These are phyloP conservation scores for Xylariaceae sp. DNA, from an alignment of 2,329 filamentous ascomycete genomes.

Conservation along the genomic window DNA sequence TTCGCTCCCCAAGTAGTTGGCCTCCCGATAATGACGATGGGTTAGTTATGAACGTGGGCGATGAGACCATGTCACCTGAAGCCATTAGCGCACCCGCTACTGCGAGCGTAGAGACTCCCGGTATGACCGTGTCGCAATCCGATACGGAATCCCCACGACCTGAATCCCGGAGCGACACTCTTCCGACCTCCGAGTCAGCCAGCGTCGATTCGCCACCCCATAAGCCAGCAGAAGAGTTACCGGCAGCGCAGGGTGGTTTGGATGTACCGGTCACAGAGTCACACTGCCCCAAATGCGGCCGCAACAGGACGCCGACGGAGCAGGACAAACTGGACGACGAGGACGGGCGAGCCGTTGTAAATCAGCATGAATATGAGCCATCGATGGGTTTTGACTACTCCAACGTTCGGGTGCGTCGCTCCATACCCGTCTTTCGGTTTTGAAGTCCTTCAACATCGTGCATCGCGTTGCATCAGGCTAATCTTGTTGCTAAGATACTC, in stretches of 20 bases:
- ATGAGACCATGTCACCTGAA: conserved; percentile 25
- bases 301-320: conserved; percentile 17
- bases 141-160: conserved; percentile 29
- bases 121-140: conserved; percentile 26
- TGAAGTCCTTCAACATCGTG: neutral
- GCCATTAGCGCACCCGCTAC: conserved; percentile 23
- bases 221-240: conserved; percentile 24
- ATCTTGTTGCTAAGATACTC: conserved; percentile 50
- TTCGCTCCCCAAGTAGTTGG: conserved; percentile 26
- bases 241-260: conserved; percentile 10
- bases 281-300: conserved; percentile 20
- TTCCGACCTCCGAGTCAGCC: conserved; percentile 21
- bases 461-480: conserved; percentile 8
- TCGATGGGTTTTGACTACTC: conserved; percentile 53
- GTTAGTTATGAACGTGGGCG: conserved; percentile 29
- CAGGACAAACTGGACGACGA: conserved; percentile 25
- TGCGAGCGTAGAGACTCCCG: conserved; percentile 17
- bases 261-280: conserved; percentile 11
- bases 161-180: conserved; percentile 24
- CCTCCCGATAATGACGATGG: conserved; percentile 27
- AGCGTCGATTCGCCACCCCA: conserved; percentile 23
- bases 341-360: conserved; percentile 13
- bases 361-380: conserved; percentile 28
- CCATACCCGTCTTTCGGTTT: neutral
- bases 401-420: conserved; percentile 49